Evolutionary conservation across 148 eudicot species (phyloP).

Genomic region (Rhododendron molle): DNA sequence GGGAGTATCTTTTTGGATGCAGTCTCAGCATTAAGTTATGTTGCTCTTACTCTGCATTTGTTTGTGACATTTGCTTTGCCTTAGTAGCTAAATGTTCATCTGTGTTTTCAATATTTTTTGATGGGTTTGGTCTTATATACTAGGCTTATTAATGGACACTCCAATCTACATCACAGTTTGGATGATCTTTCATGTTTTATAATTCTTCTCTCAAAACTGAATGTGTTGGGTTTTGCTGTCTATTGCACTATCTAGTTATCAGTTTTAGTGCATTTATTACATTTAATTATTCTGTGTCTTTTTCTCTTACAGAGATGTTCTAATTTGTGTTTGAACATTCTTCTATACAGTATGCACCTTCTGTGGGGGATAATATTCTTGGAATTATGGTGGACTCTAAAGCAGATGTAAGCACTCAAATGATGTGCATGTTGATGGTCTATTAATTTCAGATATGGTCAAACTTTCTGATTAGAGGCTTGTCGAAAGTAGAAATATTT

Average conservation of each 20-base stretch:
- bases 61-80: background rate
- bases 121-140: background rate
- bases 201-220: background rate
- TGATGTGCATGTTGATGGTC: background rate
- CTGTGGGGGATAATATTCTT: conserved; percentile 79
- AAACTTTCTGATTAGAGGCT: background rate
- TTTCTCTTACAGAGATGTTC: background rate
- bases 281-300: background rate
- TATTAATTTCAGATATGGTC: background rate
- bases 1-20: background rate
- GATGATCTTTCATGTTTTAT: background rate
- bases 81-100: background rate
- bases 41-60: background rate
- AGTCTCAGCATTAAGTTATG: background rate
- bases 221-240: background rate
- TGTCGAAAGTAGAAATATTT: background rate
- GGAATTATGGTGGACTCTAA: conserved; percentile 80
- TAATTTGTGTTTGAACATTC: conserved; percentile 9
- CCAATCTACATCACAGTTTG: background rate
- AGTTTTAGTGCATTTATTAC: background rate
- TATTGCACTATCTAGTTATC: background rate
- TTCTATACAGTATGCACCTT: conserved; percentile 76
- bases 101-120: background rate
- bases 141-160: background rate
- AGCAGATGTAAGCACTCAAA: conserved; percentile 67